Percentiles rank a stretch among this genome's conserved stretches.
Evolutionary conservation across 805 yeast species (phyloP).

Genomic region (Debaryomyces castellii): DNA sequence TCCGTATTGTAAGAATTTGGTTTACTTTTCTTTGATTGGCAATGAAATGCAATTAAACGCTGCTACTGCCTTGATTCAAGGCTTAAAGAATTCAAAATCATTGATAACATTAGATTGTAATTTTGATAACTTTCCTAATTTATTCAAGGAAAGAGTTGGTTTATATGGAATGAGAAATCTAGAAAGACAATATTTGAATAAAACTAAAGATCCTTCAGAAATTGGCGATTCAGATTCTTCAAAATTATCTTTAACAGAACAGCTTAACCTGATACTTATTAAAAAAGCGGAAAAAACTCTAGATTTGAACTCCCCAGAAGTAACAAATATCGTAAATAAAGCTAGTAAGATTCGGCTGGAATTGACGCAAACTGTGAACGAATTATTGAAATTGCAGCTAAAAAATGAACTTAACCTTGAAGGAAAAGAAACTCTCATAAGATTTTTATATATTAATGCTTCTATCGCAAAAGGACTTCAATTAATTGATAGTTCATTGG

Average conservation of each 20-base stretch:
- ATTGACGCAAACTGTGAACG: slow-evolving; percentile 38
- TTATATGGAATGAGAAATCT: slow-evolving; percentile 80
- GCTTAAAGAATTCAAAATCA: slow-evolving; percentile 64
- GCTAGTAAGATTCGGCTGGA: slow-evolving; percentile 29
- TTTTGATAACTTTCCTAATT: slow-evolving; percentile 56
- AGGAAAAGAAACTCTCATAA: slow-evolving; percentile 73
- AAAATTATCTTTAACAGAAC: slow-evolving; percentile 21
- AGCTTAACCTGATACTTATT: slow-evolving; percentile 29
- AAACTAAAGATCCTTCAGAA: slow-evolving; percentile 2
- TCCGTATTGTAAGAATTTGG: slow-evolving; percentile 64
- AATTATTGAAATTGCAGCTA: slow-evolving; percentile 57
- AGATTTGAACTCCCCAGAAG: slow-evolving; percentile 33
- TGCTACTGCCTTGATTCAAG: slow-evolving; percentile 64
- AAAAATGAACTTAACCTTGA: slow-evolving; percentile 55
- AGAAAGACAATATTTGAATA: slow-evolving; percentile 48
- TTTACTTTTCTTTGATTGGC: slow-evolving; percentile 69
- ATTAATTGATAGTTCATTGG: slow-evolving; percentile 37
- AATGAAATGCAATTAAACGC: slow-evolving; percentile 60
- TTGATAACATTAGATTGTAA: slow-evolving; percentile 70
- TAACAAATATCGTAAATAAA: slow-evolving; percentile 23
- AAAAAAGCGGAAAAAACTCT: slow-evolving; percentile 31
- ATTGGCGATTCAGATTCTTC: slow-evolving; percentile 5
- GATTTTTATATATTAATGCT: slow-evolving; percentile 68
- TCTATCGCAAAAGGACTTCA: slow-evolving; percentile 60
- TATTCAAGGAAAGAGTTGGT: slow-evolving; percentile 70